Percentiles rank a stretch among this genome's conserved stretches.
These are phyloP conservation scores for Sclerotinia borealis DNA, from an alignment of 2,329 filamentous ascomycete genomes.

Conservation along the genomic window DNA sequence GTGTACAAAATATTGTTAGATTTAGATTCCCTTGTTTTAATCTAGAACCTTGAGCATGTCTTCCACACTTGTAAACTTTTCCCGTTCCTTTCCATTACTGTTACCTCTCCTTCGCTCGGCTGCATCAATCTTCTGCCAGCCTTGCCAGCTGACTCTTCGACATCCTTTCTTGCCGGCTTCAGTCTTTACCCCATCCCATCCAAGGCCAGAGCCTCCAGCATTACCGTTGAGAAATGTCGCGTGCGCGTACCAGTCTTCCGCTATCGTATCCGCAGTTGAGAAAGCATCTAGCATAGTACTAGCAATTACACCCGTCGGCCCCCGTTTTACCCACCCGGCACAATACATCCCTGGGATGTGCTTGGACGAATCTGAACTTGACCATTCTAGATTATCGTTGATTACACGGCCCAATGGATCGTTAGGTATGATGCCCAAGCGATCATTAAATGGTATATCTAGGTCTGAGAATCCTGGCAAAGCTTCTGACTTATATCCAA, in stretches of 20 bases:
- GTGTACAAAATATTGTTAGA: constrained; percentile 23
- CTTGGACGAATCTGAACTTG: constrained; percentile 14
- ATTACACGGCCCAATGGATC: constrained; percentile 72
- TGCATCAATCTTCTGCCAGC: constrained; percentile 82
- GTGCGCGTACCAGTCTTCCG: constrained; percentile 61
- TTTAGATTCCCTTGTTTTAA: constrained; percentile 27
- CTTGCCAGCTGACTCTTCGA: constrained; percentile 68
- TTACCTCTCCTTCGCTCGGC: constrained; percentile 65
- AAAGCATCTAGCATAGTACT: constrained; percentile 96
- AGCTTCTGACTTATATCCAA: constrained; percentile 82
- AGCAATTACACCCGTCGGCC: constrained; percentile 91
- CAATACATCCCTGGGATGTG: constrained; percentile 73
- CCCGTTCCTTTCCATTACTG: constrained; percentile 66
- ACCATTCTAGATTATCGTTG: constrained; percentile 15
- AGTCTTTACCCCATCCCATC: constrained; percentile 70
- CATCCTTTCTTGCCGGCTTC: constrained; percentile 52
- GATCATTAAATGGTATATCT: constrained; percentile 70
- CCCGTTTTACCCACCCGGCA: constrained; percentile 92
- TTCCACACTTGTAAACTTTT: constrained; percentile 55
- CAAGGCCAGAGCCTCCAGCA: constrained; percentile 41
- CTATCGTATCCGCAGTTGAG: constrained; percentile 75
- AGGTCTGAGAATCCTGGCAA: constrained; percentile 68
- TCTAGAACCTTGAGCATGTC: constrained; percentile 52
- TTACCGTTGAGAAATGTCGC: constrained; percentile 43
- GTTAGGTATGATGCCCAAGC: constrained; percentile 72